Evolutionary conservation across 306 rosid species (phyloP), one percentile per base, ranked within the genome.

Genomic region (Inga laurina): DNA sequence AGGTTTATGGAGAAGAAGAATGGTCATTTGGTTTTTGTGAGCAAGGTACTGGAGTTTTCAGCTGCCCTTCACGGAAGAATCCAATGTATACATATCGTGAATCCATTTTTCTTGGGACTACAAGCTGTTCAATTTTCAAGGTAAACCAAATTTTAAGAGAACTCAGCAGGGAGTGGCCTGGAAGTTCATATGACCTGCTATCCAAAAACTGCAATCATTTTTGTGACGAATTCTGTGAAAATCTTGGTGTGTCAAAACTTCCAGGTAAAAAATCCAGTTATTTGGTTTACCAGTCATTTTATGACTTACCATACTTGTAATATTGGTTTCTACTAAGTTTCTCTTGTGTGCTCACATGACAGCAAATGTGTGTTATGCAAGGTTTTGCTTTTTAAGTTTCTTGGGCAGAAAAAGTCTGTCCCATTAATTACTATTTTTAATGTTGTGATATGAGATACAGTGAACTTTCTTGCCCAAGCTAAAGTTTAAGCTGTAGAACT

Each of bases 1-100:
- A 94, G 99, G 86, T 97, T 78, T 91, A 80, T 90, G 98, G 98
- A 75, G 97, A 92, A 0, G 98, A 97, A 62, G 99, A 97, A 85
- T 97, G 98, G 98, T 97, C 99, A 64, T 97, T 97, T 89, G 99
- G 99, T 82, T 97, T 82, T 83, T 97, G 99, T 67, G 99, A 97
- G 85, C 97, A 91, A 89, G 98, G 98, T 82, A 89, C 91, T 62
- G 99, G 99, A 75, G 99, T 97, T 79, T 97, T 97, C 78, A 92
- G 98, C 82, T 97, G 98, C 84, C 97, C 99, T 71, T 90, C 97
- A 45, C 92, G 86, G 70, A 91, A 90, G 88, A 97, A 97, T 90
- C 97, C 98, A 14, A 97, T 97, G 99, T 97, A 97, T 79, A 90
- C 98, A 22, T 97, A 80, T 78, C 97, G 98, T 12, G 99, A 97